Conservation (phyloP, 176 grass and related monocot genomes). For the Triticum dicoccoides region DNA sequence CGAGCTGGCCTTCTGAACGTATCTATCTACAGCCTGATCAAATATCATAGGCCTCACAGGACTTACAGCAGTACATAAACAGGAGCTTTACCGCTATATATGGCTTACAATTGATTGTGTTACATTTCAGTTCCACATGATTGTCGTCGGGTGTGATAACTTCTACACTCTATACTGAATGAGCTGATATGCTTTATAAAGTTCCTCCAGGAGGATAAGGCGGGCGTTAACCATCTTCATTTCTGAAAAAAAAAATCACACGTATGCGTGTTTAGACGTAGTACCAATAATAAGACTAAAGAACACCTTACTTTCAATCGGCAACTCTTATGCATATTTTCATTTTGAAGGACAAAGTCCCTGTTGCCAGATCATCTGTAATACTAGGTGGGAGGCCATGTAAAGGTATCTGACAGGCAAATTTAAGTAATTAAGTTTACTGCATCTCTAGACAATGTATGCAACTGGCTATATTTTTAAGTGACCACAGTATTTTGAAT, state of each 20-base stretch:
- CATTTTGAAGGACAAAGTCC: neutral
- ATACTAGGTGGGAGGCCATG: neutral
- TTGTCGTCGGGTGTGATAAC: neutral
- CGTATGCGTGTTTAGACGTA: neutral
- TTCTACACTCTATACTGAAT: neutral
- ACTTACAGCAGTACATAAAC: neutral
- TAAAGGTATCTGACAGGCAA: neutral
- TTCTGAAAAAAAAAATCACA: constrained; percentile 27
- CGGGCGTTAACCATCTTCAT: constrained; percentile 6
- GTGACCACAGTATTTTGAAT: neutral
- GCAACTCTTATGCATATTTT: neutral
- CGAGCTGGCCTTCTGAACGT: constrained; percentile 1
- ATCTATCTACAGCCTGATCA: constrained; percentile 35
- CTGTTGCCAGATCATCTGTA: neutral
- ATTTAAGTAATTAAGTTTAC: neutral
- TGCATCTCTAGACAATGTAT: neutral
- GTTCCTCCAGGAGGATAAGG: neutral
- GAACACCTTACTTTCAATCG: neutral
- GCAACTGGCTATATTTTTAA: neutral
- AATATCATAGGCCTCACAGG: neutral
- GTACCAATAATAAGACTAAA: neutral
- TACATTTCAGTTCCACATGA: neutral
- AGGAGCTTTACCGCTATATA: neutral
- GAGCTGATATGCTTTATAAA: neutral
- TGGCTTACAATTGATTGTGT: neutral